A percentile compares a stretch with the other conserved stretches of the same genome.
phyloP scores from a whole-genome alignment of 1,139 yeast species.

The Yamadazyma spencermartinsiae region DNA sequence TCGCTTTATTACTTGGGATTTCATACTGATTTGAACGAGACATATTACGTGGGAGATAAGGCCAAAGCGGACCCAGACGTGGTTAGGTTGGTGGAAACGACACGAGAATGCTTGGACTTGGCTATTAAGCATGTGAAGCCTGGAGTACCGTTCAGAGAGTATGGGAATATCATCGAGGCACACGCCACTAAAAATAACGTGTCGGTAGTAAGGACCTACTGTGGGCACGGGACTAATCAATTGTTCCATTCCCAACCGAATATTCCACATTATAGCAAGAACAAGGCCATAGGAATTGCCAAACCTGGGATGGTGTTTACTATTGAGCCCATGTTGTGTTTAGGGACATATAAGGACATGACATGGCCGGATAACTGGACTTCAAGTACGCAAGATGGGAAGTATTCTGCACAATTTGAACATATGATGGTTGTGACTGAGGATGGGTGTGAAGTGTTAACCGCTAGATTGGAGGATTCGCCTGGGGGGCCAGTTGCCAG shows the following conservation, averaged over 20 bases:
- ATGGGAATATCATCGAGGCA: constrained; percentile 87
- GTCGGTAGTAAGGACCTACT: constrained; percentile 85
- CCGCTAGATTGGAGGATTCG: constrained; percentile 72
- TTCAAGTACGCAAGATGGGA: constrained; percentile 84
- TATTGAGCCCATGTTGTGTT: constrained; percentile 95
- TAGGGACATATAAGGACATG: constrained; percentile 79
- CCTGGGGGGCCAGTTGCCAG: constrained; percentile 88
- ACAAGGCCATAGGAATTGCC: constrained; percentile 91
- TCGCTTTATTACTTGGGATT: constrained; percentile 82
- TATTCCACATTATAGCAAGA: constrained; percentile 91
- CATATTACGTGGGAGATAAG: constrained; percentile 94
- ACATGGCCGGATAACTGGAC: constrained; percentile 99
- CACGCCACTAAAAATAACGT: constrained; percentile 80
- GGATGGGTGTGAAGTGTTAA: constrained; percentile 87
- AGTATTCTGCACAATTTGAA: constrained; percentile 90
- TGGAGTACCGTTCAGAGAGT: constrained; percentile 81
- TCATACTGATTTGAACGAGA: constrained; percentile 95
- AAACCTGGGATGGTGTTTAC: constrained; percentile 97
- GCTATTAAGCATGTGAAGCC: constrained; percentile 90
- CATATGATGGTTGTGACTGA: constrained; percentile 93
- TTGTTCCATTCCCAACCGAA: constrained; percentile 93
- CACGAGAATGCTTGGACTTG: constrained; percentile 82
- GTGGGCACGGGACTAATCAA: constrained; percentile 92
- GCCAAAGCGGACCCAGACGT: constrained; percentile 72
- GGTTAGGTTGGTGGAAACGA: constrained; percentile 89